Percentiles rank a stretch among this genome's conserved stretches.
These are phyloP conservation scores for Avena atlantica DNA, from an alignment of 176 grass and related monocot species.

Conservation along the genomic window DNA sequence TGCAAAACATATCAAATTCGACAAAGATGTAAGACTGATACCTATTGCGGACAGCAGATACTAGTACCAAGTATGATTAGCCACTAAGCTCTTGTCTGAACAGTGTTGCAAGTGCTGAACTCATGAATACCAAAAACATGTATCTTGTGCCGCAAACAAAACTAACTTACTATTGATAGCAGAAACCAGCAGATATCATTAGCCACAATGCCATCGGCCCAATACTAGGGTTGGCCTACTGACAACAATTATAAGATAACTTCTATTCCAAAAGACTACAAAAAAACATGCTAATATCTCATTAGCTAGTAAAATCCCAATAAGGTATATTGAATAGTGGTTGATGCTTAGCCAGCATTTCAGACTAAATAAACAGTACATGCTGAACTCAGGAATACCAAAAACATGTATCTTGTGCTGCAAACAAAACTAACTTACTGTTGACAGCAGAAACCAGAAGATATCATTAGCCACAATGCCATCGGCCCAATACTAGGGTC, in stretches of 20 bases:
- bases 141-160: too few species aligned
- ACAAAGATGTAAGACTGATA: slow-evolving; percentile 26
- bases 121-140: too few species aligned
- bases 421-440: background rate
- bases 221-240: background rate
- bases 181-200: background rate
- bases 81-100: background rate
- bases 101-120: too few species aligned
- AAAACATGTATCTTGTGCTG: too few species aligned
- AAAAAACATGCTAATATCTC: background rate
- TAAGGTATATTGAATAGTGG: background rate
- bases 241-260: background rate
- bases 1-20: slow-evolving; percentile 40
- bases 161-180: background rate
- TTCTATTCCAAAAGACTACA: background rate
- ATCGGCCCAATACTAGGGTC: background rate
- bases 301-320: background rate
- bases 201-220: background rate
- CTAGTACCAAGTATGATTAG: background rate
- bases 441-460: background rate
- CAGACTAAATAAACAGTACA: background rate
- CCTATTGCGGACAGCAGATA: background rate
- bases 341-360: background rate
- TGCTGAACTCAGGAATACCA: too few species aligned
- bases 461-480: background rate